Base-by-base conservation (phyloP, 306 rosid species). In the Comarum palustre region DNA sequence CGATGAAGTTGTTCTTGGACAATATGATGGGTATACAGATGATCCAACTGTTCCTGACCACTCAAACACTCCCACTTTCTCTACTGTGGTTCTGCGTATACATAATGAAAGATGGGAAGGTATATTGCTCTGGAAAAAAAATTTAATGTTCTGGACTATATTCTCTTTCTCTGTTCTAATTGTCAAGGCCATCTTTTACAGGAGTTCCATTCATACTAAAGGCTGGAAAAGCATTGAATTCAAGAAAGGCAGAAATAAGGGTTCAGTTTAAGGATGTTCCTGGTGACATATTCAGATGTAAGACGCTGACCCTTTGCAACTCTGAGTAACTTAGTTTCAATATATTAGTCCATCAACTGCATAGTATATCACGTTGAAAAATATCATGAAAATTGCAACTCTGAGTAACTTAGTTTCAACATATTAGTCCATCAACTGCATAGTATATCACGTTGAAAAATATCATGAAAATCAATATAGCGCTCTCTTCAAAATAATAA, bases 91-190 rank as follows among this genome's bases (percentile, higher is more conserved):
- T 85, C 84, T 94, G 82, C 87, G 95, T 70, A 87, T 94, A 36
- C 90, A 90, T 80, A 94, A 90, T 74, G 99, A 94, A 86, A 86
- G 99, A 90, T 94, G 99, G 99, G 99, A 94, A 72, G 99, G 99
- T 91, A 81, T 46, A 72, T 25, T 57, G 68, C 74, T 36, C 13
- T 64, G 59, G 25, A 48, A 73, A 10, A 47, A 27, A 39, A 48
- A 75, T 79, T 71, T 59, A 57, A 48, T 71, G 71, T 66, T 64
- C 24, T 13, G 25, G 63, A 38, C 66, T 22, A 57, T 62, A 24
- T 62, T 64, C 19, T 15, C 41, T 52, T 52, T 50, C 54, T 43
- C 4, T 25, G 31, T 62, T 38, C 66, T 77, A 65, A 67, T 70
- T 27, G 41, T 25, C 52, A 48, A n/a, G 32, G 36, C 50, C 38